These are phyloP conservation scores for Leccinum uliginosum DNA, from an alignment of 768 basidiomycete species.

Conservation along the genomic window DNA sequence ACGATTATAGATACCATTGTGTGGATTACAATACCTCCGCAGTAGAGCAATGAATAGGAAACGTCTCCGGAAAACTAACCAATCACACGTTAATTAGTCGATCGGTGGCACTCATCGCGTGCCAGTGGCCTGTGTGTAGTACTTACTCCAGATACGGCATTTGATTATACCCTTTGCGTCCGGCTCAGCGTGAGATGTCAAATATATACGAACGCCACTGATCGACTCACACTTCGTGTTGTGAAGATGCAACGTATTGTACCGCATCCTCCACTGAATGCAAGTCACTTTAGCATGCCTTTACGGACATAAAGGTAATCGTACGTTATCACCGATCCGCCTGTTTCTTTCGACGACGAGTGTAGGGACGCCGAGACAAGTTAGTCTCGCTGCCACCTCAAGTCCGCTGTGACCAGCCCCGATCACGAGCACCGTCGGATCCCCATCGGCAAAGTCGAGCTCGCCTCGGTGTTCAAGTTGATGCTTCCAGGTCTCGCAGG, in stretches of 20 bases:
- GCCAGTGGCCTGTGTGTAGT: constrained; percentile 9
- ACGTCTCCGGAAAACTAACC: constrained; percentile 47
- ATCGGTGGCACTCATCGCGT: neutral
- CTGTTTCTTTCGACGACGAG: constrained; percentile 52
- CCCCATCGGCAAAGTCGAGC: constrained; percentile 38
- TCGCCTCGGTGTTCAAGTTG: constrained; percentile 39
- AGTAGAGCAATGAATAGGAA: constrained; percentile 49
- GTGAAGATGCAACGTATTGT: constrained; percentile 52
- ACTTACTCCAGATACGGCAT: constrained; percentile 52
- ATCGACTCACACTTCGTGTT: constrained; percentile 42
- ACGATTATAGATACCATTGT: neutral
- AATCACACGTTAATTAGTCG: neutral
- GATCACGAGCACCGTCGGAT: constrained; percentile 57
- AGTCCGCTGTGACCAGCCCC: constrained; percentile 69
- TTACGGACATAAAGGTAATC: neutral
- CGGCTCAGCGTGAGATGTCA: neutral
- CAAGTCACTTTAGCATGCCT: constrained; percentile 1
- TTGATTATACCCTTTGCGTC: constrained; percentile 42
- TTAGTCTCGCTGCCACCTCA: constrained; percentile 57
- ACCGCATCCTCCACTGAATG: constrained; percentile 48
- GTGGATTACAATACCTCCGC: constrained; percentile 36
- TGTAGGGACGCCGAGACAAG: constrained; percentile 48
- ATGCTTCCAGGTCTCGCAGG: constrained; percentile 50
- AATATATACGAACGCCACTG: neutral
- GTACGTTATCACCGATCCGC: constrained; percentile 46